phyloP scores from a whole-genome alignment of 768 basidiomycete species.

The Calvatia gigantea region DNA sequence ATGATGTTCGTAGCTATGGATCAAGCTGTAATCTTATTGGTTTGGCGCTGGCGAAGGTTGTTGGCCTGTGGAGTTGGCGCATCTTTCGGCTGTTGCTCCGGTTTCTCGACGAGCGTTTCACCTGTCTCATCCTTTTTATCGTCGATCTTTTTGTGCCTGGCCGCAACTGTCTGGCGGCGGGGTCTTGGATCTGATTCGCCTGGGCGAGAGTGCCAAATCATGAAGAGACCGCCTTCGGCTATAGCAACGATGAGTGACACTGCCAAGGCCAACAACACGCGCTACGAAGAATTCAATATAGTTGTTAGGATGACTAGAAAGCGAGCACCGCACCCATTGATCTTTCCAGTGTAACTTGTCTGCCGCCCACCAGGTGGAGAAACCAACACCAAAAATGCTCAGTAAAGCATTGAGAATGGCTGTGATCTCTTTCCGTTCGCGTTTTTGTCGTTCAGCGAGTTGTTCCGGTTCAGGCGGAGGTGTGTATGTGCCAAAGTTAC shows the following conservation, averaged over 20 bases:
- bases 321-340: conserved; percentile 63
- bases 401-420: conserved; percentile 68
- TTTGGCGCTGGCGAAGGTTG: conserved; percentile 8
- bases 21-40: conserved; percentile 7
- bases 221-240: conserved; percentile 65
- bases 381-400: conserved; percentile 63
- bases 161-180: conserved; percentile 11
- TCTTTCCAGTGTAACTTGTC: conserved; percentile 58
- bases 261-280: conserved; percentile 58
- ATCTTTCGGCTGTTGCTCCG: background rate
- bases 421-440: conserved; percentile 65
- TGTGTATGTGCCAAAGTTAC: conserved; percentile 54
- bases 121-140: conserved; percentile 16
- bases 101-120: conserved; percentile 12
- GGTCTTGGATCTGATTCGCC: conserved; percentile 18
- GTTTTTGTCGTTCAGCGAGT: conserved; percentile 38
- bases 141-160: conserved; percentile 36
- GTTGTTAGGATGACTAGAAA: background rate
- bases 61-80: background rate
- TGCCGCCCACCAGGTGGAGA: conserved; percentile 73
- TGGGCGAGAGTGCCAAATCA: conserved; percentile 66
- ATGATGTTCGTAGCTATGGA: conserved; percentile 18
- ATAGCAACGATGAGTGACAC: conserved; percentile 64
- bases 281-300: conserved; percentile 29
- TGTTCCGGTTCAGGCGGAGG: conserved; percentile 46